Base-by-base conservation (phyloP, 306 rosid species). In the Cyclanthera cordifolia region DNA sequence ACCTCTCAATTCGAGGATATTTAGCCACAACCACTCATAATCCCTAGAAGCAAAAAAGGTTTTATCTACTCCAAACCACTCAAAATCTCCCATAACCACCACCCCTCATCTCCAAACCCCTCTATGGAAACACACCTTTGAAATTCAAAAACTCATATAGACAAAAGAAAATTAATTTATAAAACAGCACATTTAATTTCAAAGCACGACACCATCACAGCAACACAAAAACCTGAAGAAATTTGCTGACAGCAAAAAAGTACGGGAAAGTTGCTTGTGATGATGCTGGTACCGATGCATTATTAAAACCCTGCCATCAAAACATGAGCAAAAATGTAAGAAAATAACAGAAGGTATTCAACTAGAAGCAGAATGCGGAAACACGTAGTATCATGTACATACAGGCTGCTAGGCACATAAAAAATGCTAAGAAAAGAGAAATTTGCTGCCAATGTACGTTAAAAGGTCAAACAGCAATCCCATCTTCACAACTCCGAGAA, bases 201-300 rank as follows among this genome's bases (percentile, higher is more conserved):
- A 64, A 43, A 43, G 50, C 47, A 56, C 46, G 45, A 24, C 54
- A 71, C 53, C 10, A 45, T 45, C 54, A 15, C 15, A 46, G 30
- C 24, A 46, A 57, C 51, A 32, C 30, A 46, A 43, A 39, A 82
- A 93, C 99, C 99, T 93, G 99, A 85, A 93, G 77, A 83, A 72
- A 93, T 83, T 90, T 90, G 84, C 90, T 89, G 74, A 93, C 95
- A 46, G 86, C 85, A 83, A 93, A 93, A 50, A 79, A 30, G 82
- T 93, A 93, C 17, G 94, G 96, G 84, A 87, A 89, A 59, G 94
- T 83, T 75, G 94, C 99, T 80, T 93, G 99, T 16, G 84, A 76
- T 23, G 87, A 83, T 64, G 85, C 87, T 72, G 91, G 96, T 41
- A 93, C 90, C 21, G 91, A 69, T 8, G 85, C 95, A 73, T 82